Conservation (phyloP, 2,329 filamentous ascomycete species). For the Ophiostoma quercus region DNA sequence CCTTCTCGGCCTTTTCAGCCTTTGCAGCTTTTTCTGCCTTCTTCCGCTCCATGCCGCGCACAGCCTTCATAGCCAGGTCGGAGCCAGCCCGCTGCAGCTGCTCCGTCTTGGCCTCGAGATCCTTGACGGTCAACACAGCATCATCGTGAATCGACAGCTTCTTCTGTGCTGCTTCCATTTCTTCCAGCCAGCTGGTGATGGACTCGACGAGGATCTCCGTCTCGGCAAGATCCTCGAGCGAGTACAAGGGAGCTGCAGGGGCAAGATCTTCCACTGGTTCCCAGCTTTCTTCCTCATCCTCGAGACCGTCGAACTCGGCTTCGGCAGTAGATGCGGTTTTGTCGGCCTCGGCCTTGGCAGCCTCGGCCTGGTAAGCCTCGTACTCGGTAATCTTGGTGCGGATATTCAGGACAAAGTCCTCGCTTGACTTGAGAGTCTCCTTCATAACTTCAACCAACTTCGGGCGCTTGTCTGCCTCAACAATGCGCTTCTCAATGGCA, state of each 20-base stretch:
- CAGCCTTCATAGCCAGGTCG: constrained; percentile 65
- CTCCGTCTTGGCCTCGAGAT: constrained; percentile 62
- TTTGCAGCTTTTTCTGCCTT: constrained; percentile 37
- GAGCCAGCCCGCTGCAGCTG: constrained; percentile 66
- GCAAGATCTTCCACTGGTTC: constrained; percentile 35
- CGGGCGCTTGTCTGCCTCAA: constrained; percentile 67
- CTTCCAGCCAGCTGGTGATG: constrained; percentile 67
- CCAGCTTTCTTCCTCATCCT: constrained; percentile 55
- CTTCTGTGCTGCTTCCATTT: constrained; percentile 65
- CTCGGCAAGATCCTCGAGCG: constrained; percentile 42
- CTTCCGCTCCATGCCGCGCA: constrained; percentile 50
- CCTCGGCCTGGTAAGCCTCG: constrained; percentile 53
- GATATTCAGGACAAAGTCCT: constrained; percentile 64
- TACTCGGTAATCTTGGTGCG: constrained; percentile 65
- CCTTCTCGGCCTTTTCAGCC: constrained; percentile 35
- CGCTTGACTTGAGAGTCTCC: constrained; percentile 64
- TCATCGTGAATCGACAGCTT: constrained; percentile 66
- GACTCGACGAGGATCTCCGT: constrained; percentile 59
- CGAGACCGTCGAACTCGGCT: constrained; percentile 64
- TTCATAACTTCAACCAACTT: constrained; percentile 62
- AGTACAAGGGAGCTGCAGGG: constrained; percentile 17
- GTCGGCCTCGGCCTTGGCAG: constrained; percentile 41
- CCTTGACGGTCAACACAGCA: constrained; percentile 66
- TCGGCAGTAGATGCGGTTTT: neutral
- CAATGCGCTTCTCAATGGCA: constrained; percentile 69